phyloP scores from a whole-genome alignment of 108 stramenopile species.

The Aurantiochytrium sp. region DNA sequence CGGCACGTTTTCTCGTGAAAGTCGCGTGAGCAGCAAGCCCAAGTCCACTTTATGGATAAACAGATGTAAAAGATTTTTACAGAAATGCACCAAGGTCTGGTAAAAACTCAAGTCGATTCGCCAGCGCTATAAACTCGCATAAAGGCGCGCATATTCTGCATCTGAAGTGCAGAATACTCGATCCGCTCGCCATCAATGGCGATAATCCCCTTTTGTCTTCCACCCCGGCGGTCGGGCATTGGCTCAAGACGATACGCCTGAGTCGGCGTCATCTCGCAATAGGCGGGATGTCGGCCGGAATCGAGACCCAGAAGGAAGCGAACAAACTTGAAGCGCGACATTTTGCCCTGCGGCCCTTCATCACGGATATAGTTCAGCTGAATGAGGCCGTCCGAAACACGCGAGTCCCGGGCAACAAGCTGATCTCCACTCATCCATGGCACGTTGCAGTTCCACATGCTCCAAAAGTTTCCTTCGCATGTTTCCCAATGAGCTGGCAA shows the following conservation, averaged over 20 bases:
- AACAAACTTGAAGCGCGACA: neutral
- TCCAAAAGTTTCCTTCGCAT: neutral
- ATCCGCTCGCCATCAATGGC: neutral
- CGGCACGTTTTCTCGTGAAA: too few relatives aligned
- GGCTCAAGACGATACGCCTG: neutral
- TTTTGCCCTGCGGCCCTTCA: neutral
- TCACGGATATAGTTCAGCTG: neutral
- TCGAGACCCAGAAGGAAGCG: neutral
- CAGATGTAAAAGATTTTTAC: too few relatives aligned
- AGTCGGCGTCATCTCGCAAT: neutral
- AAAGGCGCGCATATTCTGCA: slow-evolving; percentile 4
- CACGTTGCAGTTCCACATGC: slow-evolving; percentile 15
- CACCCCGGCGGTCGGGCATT: neutral
- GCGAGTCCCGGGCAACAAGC: neutral
- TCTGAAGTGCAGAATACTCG: neutral
- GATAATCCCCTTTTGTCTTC: neutral
- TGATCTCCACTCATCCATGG: neutral
- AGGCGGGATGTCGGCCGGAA: neutral
- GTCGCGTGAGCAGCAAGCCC: too few relatives aligned
- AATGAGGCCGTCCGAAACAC: neutral
- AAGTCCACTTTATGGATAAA: too few relatives aligned
- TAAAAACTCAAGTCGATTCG: too few relatives aligned
- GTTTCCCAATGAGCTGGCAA: neutral
- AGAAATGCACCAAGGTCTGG: too few relatives aligned
- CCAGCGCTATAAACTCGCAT: neutral